Percentiles rank a stretch among this genome's conserved stretches.
These are phyloP conservation scores for Morella rubra DNA, from an alignment of 306 rosid species.

Conservation along the genomic window DNA sequence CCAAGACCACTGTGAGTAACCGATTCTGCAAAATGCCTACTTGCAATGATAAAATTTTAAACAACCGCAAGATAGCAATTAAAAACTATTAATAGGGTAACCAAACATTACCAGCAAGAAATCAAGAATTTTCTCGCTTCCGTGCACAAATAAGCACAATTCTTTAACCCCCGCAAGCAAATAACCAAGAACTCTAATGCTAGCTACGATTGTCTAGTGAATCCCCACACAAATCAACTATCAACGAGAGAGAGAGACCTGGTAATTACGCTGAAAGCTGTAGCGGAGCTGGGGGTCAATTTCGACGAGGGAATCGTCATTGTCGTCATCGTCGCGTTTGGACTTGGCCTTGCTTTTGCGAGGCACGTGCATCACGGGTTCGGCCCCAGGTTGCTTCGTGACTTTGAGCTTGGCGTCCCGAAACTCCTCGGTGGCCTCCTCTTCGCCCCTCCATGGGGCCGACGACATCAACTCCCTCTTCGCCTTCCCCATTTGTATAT, in stretches of 20 bases:
- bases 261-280: slow-evolving; percentile 91
- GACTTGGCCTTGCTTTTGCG: slow-evolving; percentile 45
- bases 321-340: slow-evolving; percentile 34
- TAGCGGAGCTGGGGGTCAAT: slow-evolving; percentile 94
- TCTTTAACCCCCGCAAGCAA: not conserved
- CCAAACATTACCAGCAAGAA: not conserved
- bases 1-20: not conserved
- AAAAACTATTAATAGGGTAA: not conserved
- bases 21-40: not conserved
- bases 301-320: slow-evolving; percentile 53
- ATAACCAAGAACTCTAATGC: not conserved
- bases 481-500: slow-evolving; percentile 32
- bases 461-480: slow-evolving; percentile 79
- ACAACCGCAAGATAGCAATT: not conserved
- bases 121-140: not conserved
- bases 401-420: slow-evolving; percentile 70
- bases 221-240: not conserved
- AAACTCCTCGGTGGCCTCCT: slow-evolving; percentile 47
- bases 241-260: slow-evolving; percentile 43
- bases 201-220: not conserved
- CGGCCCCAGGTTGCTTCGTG: slow-evolving; percentile 59
- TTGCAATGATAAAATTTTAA: not conserved
- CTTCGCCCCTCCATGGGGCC: slow-evolving; percentile 92
- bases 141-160: not conserved
- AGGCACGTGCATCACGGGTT: slow-evolving; percentile 83